Evolutionary conservation across 257 asterid genomes (phyloP), one percentile per base, ranked within the genome.

Genomic region (Primulina tabacum): DNA sequence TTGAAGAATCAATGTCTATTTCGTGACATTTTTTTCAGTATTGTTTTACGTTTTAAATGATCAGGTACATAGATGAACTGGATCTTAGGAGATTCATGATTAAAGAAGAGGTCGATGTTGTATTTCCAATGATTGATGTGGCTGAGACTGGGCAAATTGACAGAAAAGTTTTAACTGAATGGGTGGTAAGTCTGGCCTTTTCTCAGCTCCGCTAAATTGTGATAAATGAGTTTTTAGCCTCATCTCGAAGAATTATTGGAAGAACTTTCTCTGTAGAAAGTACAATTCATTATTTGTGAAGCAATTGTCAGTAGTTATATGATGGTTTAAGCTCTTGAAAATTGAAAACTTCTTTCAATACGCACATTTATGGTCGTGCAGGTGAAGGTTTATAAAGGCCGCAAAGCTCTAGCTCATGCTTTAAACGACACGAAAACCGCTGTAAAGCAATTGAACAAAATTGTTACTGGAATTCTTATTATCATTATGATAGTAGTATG

Each of bases 361-460:
- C 75, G 12, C 7, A 8, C 20, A 26, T 62, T 50, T 61, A 6
- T 73, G 20, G 60, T 71, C 75, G 60, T 80, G 76, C 87, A 93
- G 99, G 83, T 93, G 74, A 89, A 88, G 81, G 97, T 94, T 73
- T 91, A 87, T 80, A 85, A 89, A 18, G 96, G 83, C 50, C 92
- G 96, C n/a, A 93, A 85, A 86, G 90, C 92, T 20, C 85, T 93
- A 67, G 92, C 92, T 8, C 96, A 89, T 78, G 97, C 96, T 65
- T 75, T 91, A 80, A 84, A 76, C 35, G 92, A 86, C 74, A 86
- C 92, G 5, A 86, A 86, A 76, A 82, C 92, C 6, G 92, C 89
- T 43, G 92, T 86, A 63, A 83, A 82, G 71, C 85, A 84, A 75
- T 78, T 86, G 70, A 82, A 80, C 87, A 73, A 74, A 47, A 79